Percentiles rank a stretch among this genome's conserved stretches.
Evolutionary conservation across 2,329 filamentous ascomycete genomes (phyloP).

Genomic region (Xylaria sp.): DNA sequence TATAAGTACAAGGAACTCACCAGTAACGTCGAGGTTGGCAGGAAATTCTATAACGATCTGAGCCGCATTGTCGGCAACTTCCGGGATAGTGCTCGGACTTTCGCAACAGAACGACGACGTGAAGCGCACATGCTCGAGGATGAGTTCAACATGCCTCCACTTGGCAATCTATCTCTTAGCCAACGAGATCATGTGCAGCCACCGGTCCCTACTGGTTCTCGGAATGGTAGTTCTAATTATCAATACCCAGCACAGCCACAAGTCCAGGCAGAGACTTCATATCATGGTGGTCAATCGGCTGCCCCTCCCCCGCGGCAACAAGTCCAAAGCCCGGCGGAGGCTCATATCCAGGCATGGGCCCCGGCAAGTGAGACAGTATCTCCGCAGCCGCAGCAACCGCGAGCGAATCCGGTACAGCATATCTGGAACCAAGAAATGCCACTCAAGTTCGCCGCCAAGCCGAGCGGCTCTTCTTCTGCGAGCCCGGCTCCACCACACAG

Average conservation of each 20-base stretch:
- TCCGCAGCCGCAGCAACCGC: slow-evolving; percentile 57
- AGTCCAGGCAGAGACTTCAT: slow-evolving; percentile 21
- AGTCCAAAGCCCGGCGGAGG: slow-evolving; percentile 53
- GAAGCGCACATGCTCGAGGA: slow-evolving; percentile 76
- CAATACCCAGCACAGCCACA: slow-evolving; percentile 43
- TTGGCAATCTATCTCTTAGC: slow-evolving; percentile 46
- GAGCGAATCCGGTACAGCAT: slow-evolving; percentile 56
- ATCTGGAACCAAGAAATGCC: slow-evolving; percentile 86
- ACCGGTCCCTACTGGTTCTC: slow-evolving; percentile 14
- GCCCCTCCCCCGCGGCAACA: slow-evolving; percentile 48
- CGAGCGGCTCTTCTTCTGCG: slow-evolving; percentile 16
- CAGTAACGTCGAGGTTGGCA: slow-evolving; percentile 87
- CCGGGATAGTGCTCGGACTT: slow-evolving; percentile 78
- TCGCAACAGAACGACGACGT: slow-evolving; percentile 81
- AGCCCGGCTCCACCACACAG: slow-evolving; percentile 41
- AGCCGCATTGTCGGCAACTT: slow-evolving; percentile 86
- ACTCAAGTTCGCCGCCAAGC: slow-evolving; percentile 77
- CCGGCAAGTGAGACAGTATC: slow-evolving; percentile 60
- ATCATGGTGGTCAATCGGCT: slow-evolving; percentile 27
- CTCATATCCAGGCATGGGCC: slow-evolving; percentile 68
- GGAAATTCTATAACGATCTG: slow-evolving; percentile 98
- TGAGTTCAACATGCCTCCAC: slow-evolving; percentile 50
- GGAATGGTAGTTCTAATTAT: slow-evolving; percentile 31
- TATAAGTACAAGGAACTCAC: slow-evolving; percentile 97
- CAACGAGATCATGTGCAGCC: slow-evolving; percentile 29